Evolutionary conservation across 495 filamentous ascomycete species (phyloP).

Genomic region (Penicillium bovifimosum): DNA sequence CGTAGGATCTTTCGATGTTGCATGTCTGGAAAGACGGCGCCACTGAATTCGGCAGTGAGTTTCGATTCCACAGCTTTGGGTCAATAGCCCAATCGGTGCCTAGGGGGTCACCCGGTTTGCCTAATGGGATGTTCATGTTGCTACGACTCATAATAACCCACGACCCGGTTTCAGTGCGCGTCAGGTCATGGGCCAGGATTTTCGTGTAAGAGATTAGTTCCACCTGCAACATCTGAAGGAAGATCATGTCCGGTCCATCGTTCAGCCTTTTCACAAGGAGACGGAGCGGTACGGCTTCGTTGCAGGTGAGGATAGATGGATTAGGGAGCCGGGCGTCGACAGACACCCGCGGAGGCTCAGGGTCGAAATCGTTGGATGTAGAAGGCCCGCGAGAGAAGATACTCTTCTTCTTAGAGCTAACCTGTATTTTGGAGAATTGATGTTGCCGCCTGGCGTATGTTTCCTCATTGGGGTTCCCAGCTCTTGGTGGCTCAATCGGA

Average conservation of each 20-base stretch:
- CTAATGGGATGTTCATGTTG: constrained; percentile 61
- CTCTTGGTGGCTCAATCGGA: constrained; percentile 84
- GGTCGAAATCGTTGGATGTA: constrained; percentile 14
- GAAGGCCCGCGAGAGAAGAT: constrained; percentile 48
- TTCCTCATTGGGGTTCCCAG: constrained; percentile 61
- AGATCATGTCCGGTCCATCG: constrained; percentile 57
- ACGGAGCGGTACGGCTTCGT: constrained; percentile 74
- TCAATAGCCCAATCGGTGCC: constrained; percentile 65
- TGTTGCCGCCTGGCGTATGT: constrained; percentile 78
- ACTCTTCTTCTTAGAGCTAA: constrained; percentile 42
- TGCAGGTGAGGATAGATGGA: constrained; percentile 85
- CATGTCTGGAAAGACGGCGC: constrained; percentile 84
- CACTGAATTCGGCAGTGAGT: constrained; percentile 72
- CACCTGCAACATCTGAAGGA: constrained; percentile 74
- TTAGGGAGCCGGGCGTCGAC: constrained; percentile 82
- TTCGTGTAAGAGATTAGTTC: constrained; percentile 72
- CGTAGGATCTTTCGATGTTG: constrained; percentile 77
- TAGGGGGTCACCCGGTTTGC: constrained; percentile 49
- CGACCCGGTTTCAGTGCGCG: constrained; percentile 55
- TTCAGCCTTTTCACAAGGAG: constrained; percentile 69
- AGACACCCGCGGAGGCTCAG: constrained; percentile 46
- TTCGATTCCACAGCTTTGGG: constrained; percentile 58
- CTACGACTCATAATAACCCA: constrained; percentile 66
- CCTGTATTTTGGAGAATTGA: constrained; percentile 53
- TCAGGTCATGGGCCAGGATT: constrained; percentile 67